Evolutionary conservation across 116 monocot species (phyloP).

Genomic region (Posidonia oceanica): DNA sequence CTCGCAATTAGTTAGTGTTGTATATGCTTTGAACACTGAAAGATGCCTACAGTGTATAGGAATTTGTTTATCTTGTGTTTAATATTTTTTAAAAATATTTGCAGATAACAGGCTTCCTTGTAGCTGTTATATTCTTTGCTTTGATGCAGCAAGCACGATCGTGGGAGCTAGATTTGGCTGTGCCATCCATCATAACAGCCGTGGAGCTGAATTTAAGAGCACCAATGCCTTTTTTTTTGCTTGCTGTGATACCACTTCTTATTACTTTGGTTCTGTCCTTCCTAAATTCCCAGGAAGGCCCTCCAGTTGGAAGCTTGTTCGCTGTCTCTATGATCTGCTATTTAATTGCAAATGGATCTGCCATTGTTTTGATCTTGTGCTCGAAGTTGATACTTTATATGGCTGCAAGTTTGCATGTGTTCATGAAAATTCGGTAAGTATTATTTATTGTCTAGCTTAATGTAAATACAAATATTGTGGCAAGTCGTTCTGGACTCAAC

Average conservation of each 20-base stretch:
- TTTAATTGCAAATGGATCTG: constrained; percentile 70
- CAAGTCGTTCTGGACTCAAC: too few relatives aligned
- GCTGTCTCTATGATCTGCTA: constrained; percentile 54
- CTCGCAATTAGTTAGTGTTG: too few relatives aligned
- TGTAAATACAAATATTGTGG: too few relatives aligned
- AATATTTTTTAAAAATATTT: constrained; percentile 1
- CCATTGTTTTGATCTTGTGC: constrained; percentile 56
- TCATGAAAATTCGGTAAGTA: constrained; percentile 71
- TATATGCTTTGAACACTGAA: too few relatives aligned
- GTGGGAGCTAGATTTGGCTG: constrained; percentile 72
- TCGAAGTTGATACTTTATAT: constrained; percentile 51
- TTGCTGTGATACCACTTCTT: constrained; percentile 43
- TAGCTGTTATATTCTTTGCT: constrained; percentile 71
- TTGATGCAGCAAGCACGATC: constrained; percentile 79
- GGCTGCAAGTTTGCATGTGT: constrained; percentile 49
- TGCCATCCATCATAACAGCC: constrained; percentile 71
- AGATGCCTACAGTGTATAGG: too few relatives aligned
- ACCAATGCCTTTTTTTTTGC: constrained; percentile 38
- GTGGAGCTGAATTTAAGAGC: constrained; percentile 75
- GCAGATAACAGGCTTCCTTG: constrained; percentile 74
- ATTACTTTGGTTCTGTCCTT: constrained; percentile 32
- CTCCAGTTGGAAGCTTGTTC: constrained; percentile 49
- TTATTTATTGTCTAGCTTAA: background rate
- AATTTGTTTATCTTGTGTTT: too few relatives aligned
- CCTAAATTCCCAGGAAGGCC: constrained; percentile 17